Percentiles rank a stretch among this genome's conserved stretches.
Evolutionary conservation across 1,139 yeast genomes (phyloP).

Genomic region (Blastobotrys elegans): DNA sequence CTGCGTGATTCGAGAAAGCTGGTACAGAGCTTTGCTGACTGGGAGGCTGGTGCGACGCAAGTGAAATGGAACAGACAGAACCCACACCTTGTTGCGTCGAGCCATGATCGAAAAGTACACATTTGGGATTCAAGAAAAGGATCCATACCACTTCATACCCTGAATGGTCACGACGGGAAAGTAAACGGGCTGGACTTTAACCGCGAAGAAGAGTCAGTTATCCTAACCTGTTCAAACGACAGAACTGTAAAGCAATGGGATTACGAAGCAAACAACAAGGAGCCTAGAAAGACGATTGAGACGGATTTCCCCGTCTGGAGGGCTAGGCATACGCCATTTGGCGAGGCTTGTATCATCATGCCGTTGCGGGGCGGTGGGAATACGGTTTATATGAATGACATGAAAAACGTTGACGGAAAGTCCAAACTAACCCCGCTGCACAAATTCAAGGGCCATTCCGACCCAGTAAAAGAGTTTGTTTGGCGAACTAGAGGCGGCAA

Average conservation of each 20-base stretch:
- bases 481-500: slow-evolving; percentile 65
- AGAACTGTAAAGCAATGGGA: slow-evolving; percentile 87
- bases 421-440: slow-evolving; percentile 48
- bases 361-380: slow-evolving; percentile 85
- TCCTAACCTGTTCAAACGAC: slow-evolving; percentile 84
- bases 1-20: slow-evolving; percentile 72
- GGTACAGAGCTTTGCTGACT: slow-evolving; percentile 75
- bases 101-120: slow-evolving; percentile 75
- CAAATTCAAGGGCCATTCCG: slow-evolving; percentile 74
- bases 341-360: slow-evolving; percentile 85
- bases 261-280: slow-evolving; percentile 37
- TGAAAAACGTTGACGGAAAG: slow-evolving; percentile 29
- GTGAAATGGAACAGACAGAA: slow-evolving; percentile 87
- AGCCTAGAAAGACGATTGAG: slow-evolving; percentile 55
- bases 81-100: slow-evolving; percentile 71
- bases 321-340: slow-evolving; percentile 86
- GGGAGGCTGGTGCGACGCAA: slow-evolving; percentile 93
- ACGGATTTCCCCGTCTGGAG: slow-evolving; percentile 85
- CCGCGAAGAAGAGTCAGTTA: slow-evolving; percentile 49
- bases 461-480: slow-evolving; percentile 78
- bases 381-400: slow-evolving; percentile 60
- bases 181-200: slow-evolving; percentile 87
- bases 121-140: slow-evolving; percentile 90
- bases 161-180: slow-evolving; percentile 73
- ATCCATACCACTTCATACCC: slow-evolving; percentile 61